Evolutionary conservation across 345 rosid genomes (phyloP).

Genomic region (Zanthoxylum bungeanum): DNA sequence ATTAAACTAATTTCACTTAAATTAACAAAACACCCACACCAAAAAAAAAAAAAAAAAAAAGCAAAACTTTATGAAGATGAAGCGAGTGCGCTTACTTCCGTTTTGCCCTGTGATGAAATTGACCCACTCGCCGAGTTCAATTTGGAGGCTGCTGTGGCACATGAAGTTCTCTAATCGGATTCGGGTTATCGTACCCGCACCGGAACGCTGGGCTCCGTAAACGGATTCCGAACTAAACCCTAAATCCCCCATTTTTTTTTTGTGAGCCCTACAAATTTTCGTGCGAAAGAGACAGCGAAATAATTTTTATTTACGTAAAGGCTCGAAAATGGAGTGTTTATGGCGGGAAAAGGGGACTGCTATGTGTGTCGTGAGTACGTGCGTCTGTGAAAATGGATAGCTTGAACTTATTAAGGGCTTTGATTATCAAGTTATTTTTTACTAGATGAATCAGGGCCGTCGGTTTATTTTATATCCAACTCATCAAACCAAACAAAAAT

Average conservation of each 20-base stretch:
- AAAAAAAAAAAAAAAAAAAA: too few relatives aligned
- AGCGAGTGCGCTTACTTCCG: constrained; percentile 53
- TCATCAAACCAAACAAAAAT: too few relatives aligned
- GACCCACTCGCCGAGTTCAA: constrained; percentile 82
- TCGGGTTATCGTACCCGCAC: constrained; percentile 64
- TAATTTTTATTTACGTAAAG: too few relatives aligned
- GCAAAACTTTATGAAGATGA: neutral
- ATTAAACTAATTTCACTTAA: neutral
- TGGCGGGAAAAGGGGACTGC: constrained; percentile 10
- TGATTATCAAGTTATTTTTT: neutral
- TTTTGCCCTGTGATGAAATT: constrained; percentile 97
- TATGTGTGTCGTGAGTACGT: neutral
- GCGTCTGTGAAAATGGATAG: too few relatives aligned
- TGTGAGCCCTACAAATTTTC: constrained; percentile 6
- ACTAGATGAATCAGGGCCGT: neutral
- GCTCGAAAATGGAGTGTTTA: neutral
- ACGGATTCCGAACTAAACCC: constrained; percentile 25
- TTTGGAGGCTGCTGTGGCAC: constrained; percentile 80
- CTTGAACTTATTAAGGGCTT: neutral
- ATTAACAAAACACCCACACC: neutral
- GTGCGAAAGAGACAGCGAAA: neutral
- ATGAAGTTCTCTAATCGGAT: constrained; percentile 86
- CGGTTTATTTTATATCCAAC: neutral
- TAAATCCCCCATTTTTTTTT: constrained; percentile 43
- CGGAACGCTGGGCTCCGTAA: constrained; percentile 36